Conservation (phyloP, 2,329 filamentous ascomycete genomes). For the Sphaerulina musiva region DNA sequence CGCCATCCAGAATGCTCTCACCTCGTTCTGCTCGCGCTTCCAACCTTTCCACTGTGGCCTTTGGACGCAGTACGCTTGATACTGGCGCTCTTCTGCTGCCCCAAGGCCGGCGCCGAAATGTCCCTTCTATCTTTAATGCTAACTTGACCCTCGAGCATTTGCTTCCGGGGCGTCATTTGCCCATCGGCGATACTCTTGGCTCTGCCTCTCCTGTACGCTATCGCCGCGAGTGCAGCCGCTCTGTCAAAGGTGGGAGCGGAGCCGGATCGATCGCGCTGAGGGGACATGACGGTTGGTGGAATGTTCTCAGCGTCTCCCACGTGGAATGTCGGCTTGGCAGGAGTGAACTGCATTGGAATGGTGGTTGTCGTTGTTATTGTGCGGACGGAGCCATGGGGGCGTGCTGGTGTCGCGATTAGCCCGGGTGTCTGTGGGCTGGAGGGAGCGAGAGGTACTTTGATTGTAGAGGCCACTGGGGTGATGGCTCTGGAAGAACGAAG, state of each 20-base stretch:
- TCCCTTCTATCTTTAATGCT: conserved; percentile 39
- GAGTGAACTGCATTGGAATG: conserved; percentile 44
- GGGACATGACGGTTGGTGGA: conserved; percentile 16
- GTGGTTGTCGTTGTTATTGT: conserved; percentile 46
- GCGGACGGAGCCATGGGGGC: conserved; percentile 32
- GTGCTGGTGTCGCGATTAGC: conserved; percentile 23
- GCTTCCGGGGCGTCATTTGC: conserved; percentile 55
- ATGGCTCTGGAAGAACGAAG: conserved; percentile 8
- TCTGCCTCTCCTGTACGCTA: conserved; percentile 64
- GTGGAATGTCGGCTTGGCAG: conserved; percentile 26
- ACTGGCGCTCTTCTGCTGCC: conserved; percentile 19
- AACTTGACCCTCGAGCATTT: conserved; percentile 47
- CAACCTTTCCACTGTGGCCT: conserved; percentile 3
- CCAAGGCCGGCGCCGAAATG: conserved; percentile 40
- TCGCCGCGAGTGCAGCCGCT: conserved; percentile 69
- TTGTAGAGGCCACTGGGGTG: conserved; percentile 9
- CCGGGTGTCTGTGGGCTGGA: conserved; percentile 31
- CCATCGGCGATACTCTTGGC: conserved; percentile 62
- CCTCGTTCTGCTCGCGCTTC: conserved; percentile 9
- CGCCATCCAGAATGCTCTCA: not conserved
- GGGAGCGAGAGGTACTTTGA: conserved; percentile 35
- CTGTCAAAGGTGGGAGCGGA: conserved; percentile 42
- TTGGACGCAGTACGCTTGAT: conserved; percentile 5
- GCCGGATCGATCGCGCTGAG: conserved; percentile 13
- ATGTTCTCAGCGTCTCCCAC: conserved; percentile 21